Base-by-base conservation (phyloP, 1,284 basidiomycete genomes). In the Apiotrichum mycotoxinovorans region DNA sequence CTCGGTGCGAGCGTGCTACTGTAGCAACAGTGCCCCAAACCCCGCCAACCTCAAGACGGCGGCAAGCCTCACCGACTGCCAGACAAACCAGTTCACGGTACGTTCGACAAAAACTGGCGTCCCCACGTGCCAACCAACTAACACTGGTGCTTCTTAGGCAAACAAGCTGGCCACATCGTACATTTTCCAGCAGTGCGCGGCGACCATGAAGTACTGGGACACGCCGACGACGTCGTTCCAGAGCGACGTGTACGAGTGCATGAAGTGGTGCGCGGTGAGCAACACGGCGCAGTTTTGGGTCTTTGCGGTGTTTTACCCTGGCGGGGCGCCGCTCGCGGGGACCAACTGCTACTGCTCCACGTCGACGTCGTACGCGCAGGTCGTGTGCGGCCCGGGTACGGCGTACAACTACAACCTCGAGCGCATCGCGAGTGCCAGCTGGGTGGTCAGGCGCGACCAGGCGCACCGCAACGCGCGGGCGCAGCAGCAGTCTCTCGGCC, bases 381-480 rank as follows among this genome's bases (percentile, higher is more conserved):
- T 30, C 8, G 4, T 26, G 25, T 45, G 43, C 43, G 18, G 23
- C 12, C 8, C 26, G 2, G 27, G 14, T 23, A 27, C 4, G 17
- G 43, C 26, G 43, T 45, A 45, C 43, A 45, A 26, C 25, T 45
- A 45, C 26, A 45, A 27, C 25, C 43, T 45, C 15, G 43, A 45
- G 43, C 43, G 43, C 23, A 5, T 30, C 30, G 30, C 43, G 15
- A 17, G 12, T 17, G 26, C 43, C 25, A 26, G 23, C 4, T 45
- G 43, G 43, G 43, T 45, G 17, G 43, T 45, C 26, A 10, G 26
- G 25, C 43, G 43, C 26, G 37, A 38, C 37, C 37, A 17, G 15
- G n/a, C 14, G 8, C 37, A n/a, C 37, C 15, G n/a, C 14, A 15
- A 38, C 37, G 37, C 37, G 37, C 37, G 37, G 15, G 14, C 37